Conservation (phyloP, 1,284 basidiomycete species). For the Meira nashicola region DNA sequence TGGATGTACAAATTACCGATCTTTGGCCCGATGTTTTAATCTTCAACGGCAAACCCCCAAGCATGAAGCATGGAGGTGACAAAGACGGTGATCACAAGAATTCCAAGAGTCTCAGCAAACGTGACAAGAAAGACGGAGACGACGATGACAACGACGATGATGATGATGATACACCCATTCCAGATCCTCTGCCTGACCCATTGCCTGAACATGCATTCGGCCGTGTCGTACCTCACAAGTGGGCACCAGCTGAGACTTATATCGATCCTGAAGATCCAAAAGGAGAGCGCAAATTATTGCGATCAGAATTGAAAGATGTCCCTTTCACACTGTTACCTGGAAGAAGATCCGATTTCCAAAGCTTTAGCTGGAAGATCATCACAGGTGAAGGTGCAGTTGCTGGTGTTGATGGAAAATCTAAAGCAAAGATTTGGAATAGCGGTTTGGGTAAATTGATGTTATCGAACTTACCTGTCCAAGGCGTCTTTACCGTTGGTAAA, state of each 20-base stretch:
- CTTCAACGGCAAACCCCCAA: conserved; percentile 41
- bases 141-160: conserved; percentile 5
- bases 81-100: conserved; percentile 11
- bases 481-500: conserved; percentile 37
- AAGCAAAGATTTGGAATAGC: conserved; percentile 45
- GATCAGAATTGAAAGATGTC: conserved; percentile 38
- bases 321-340: conserved; percentile 42
- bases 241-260: conserved; percentile 34
- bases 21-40: conserved; percentile 47
- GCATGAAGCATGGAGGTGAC: conserved; percentile 26
- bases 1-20: conserved; percentile 43
- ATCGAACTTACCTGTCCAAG: conserved; percentile 38
- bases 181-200: conserved; percentile 37
- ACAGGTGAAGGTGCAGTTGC: conserved; percentile 42
- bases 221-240: conserved; percentile 38
- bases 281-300: conserved; percentile 31
- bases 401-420: conserved; percentile 38
- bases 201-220: conserved; percentile 42
- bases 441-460: conserved; percentile 37
- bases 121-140: neutral
- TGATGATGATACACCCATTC: conserved; percentile 20
- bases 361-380: conserved; percentile 42
- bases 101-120: neutral
- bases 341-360: conserved; percentile 29
- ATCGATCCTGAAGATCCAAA: conserved; percentile 34